A percentile compares a stretch with the other conserved stretches of the same genome.
phyloP scores from a whole-genome alignment of 2,329 filamentous ascomycete species.

The Alternaria conjuncta region DNA sequence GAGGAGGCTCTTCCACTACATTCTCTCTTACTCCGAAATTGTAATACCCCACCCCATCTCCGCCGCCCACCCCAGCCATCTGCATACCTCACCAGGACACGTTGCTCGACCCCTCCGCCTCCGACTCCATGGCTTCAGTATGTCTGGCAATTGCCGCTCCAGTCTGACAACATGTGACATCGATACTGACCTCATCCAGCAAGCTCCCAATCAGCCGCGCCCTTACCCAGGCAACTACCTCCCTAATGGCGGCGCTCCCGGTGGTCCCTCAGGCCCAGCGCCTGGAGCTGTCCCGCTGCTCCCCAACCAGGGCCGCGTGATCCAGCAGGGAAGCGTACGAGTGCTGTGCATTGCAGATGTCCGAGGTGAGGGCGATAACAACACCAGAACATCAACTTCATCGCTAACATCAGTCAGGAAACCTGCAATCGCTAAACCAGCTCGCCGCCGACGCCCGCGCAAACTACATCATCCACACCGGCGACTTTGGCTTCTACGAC shows the following conservation, averaged over 20 bases:
- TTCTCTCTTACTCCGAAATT: constrained; percentile 12
- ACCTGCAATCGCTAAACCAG: constrained; percentile 93
- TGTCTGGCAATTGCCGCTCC: constrained; percentile 17
- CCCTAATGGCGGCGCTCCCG: constrained; percentile 53
- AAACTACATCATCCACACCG: constrained; percentile 97
- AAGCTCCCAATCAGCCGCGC: constrained; percentile 59
- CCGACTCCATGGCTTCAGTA: constrained; percentile 46
- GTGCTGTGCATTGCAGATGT: constrained; percentile 61
- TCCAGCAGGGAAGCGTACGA: constrained; percentile 56
- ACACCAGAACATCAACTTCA: accelerated
- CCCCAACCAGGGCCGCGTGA: constrained; percentile 60
- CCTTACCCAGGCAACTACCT: constrained; percentile 57
- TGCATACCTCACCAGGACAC: constrained; percentile 25
- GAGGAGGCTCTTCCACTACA: constrained; percentile 28
- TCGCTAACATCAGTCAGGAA: constrained; percentile 67
- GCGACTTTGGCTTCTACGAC: constrained; percentile 99
- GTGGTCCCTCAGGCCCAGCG: constrained; percentile 50
- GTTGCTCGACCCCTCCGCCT: constrained; percentile 29
- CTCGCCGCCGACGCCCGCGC: constrained; percentile 93
- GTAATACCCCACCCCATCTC: constrained; percentile 10
- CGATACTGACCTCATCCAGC: constrained; percentile 45
- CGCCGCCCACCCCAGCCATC: constrained; percentile 12
- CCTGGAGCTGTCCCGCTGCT: constrained; percentile 56
- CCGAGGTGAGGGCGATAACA: constrained; percentile 49
- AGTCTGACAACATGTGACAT: constrained; percentile 12